Percentiles rank a stretch among this genome's conserved stretches.
phyloP scores from a whole-genome alignment of 177 flowering plant species.

The Vitis hybrid region DNA sequence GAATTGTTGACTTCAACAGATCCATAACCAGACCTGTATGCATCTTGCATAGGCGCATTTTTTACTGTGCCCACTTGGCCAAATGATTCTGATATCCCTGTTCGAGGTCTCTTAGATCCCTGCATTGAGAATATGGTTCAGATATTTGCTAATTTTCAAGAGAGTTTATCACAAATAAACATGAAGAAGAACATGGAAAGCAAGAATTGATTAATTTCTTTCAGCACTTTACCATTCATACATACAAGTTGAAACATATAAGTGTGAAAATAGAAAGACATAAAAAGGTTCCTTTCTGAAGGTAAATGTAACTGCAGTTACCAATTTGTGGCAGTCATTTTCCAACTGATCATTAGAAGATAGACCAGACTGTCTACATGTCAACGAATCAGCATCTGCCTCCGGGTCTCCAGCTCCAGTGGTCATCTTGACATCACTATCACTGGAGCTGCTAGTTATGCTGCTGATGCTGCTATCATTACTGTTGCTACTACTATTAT shows the following conservation, averaged over 20 bases:
- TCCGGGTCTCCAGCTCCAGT: slow-evolving; percentile 73
- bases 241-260: not conserved
- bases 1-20: slow-evolving; percentile 55
- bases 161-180: too few relatives aligned
- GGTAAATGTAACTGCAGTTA: slow-evolving; percentile 20
- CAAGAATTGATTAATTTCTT: not conserved
- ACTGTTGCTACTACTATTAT: slow-evolving; percentile 84
- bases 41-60: slow-evolving; percentile 49
- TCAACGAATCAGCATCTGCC: slow-evolving; percentile 95
- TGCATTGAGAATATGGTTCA: slow-evolving; percentile 24
- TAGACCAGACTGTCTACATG: slow-evolving; percentile 74
- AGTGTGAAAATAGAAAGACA: too few relatives aligned
- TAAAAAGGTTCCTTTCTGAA: not conserved
- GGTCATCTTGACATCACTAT: slow-evolving; percentile 62
- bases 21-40: slow-evolving; percentile 47
- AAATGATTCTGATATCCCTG: slow-evolving; percentile 61
- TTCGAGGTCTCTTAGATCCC: slow-evolving; percentile 76
- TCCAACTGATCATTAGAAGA: slow-evolving; percentile 65
- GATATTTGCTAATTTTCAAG: not conserved
- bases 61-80: slow-evolving; percentile 52
- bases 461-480: slow-evolving; percentile 83
- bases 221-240: not conserved
- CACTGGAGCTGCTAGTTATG: slow-evolving; percentile 80
- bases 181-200: too few relatives aligned
- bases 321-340: slow-evolving; percentile 56